Percentiles rank a stretch among this genome's conserved stretches.
Evolutionary conservation across 805 yeast species (phyloP).

Genomic region (Kazachstania viticola): DNA sequence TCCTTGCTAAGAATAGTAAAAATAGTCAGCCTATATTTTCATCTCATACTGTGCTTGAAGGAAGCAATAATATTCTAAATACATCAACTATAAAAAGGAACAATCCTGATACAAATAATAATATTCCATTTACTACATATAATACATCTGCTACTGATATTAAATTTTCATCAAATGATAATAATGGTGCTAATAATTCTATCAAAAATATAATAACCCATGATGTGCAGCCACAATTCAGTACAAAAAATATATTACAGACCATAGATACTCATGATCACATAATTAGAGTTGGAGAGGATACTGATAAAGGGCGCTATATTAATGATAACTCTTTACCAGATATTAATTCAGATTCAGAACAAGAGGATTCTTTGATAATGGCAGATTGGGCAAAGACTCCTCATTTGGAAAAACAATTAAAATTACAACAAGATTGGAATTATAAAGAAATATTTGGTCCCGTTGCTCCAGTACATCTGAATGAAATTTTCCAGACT

Average conservation of each 20-base stretch:
- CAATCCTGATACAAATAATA: no score
- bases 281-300: slow-evolving; percentile 16
- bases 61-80: no score
- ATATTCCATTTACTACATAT: slow-evolving; percentile 6
- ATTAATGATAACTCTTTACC: slow-evolving; percentile 29
- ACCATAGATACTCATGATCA: slow-evolving; percentile 24
- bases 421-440: slow-evolving; percentile 36
- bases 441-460: slow-evolving; percentile 69
- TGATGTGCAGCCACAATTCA: neutral
- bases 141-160: neutral
- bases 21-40: no score
- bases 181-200: neutral
- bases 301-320: slow-evolving; percentile 2
- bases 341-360: slow-evolving; percentile 41
- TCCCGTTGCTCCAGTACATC: slow-evolving; percentile 53
- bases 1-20: no score
- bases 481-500: slow-evolving; percentile 55
- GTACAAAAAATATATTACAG: slow-evolving; percentile 12
- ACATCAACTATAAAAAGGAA: no score
- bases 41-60: no score
- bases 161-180: slow-evolving; percentile 1
- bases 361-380: slow-evolving; percentile 36
- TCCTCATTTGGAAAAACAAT: slow-evolving; percentile 38
- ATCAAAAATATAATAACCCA: no score
- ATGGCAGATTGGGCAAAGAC: slow-evolving; percentile 54